phyloP scores from a whole-genome alignment of 371 early-diverging fungal genomes.

The Batkoa obscura region DNA sequence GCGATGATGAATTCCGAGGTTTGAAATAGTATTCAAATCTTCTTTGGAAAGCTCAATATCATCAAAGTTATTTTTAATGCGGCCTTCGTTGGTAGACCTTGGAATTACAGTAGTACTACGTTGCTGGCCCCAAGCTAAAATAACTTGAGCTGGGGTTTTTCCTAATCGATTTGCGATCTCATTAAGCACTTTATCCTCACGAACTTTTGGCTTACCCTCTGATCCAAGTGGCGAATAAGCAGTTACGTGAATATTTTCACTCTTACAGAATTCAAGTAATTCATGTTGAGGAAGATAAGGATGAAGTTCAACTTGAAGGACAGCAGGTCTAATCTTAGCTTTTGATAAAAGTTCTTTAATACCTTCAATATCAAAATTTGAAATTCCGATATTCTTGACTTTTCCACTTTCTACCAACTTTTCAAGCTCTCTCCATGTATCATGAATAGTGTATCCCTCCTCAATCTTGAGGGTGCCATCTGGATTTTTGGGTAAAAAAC shows the following conservation, averaged over 20 bases:
- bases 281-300: slow-evolving; percentile 41
- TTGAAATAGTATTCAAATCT: slow-evolving; percentile 23
- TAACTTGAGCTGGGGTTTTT: slow-evolving; percentile 25
- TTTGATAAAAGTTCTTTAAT: slow-evolving; percentile 25
- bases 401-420: slow-evolving; percentile 19
- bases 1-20: too few relatives aligned
- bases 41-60: slow-evolving; percentile 27
- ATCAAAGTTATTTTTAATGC: slow-evolving; percentile 28
- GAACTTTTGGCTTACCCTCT: slow-evolving; percentile 18
- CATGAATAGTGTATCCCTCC: slow-evolving; percentile 3
- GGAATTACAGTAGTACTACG: slow-evolving; percentile 28
- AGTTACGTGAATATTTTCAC: slow-evolving; percentile 28
- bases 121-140: slow-evolving; percentile 24
- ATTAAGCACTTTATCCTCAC: slow-evolving; percentile 19
- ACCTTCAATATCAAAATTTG: slow-evolving; percentile 29
- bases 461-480: background rate
- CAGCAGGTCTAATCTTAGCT: slow-evolving; percentile 22
- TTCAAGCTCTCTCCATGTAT: slow-evolving; percentile 25
- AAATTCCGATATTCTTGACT: slow-evolving; percentile 32
- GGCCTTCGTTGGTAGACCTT: slow-evolving; percentile 22
- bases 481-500: background rate
- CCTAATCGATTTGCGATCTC: slow-evolving; percentile 22
- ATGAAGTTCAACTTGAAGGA: slow-evolving; percentile 45
- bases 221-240: slow-evolving; percentile 44
- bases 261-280: slow-evolving; percentile 23